These are phyloP conservation scores for Eucalyptus albens DNA, from an alignment of 345 rosid genomes.

Conservation along the genomic window DNA sequence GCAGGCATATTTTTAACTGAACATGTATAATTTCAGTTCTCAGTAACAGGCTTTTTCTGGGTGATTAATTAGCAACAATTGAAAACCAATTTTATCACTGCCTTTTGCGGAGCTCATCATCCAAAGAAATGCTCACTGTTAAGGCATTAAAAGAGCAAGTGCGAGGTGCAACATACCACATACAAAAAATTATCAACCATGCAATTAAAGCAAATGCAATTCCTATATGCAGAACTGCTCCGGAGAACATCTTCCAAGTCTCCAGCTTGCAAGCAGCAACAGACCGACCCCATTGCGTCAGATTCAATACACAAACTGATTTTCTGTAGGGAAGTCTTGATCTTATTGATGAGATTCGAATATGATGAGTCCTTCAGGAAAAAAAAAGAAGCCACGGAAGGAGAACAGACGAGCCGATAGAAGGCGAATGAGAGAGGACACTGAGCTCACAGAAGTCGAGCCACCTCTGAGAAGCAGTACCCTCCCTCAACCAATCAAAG, in stretches of 20 bases:
- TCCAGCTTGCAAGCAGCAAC: constrained; percentile 64
- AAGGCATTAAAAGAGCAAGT: neutral
- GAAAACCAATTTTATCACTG: neutral
- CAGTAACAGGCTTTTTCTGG: neutral
- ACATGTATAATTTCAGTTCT: neutral
- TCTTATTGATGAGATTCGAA: constrained; percentile 1
- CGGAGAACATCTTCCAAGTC: constrained; percentile 75
- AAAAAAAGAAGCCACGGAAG: constrained; percentile 1
- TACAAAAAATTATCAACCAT: constrained; percentile 62
- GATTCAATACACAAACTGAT: constrained; percentile 11
- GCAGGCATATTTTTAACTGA: neutral
- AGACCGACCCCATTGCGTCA: constrained; percentile 73
- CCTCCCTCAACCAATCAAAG: constrained; percentile 24
- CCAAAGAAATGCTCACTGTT: neutral
- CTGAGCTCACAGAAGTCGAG: constrained; percentile 42
- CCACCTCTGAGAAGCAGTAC: constrained; percentile 29
- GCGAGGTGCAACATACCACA: constrained; percentile 29
- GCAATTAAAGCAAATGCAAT: constrained; percentile 74
- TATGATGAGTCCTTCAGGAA: neutral
- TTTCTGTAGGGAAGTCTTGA: neutral
- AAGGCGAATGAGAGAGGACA: constrained; percentile 28
- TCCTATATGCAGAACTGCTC: constrained; percentile 57
- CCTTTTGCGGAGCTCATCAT: neutral
- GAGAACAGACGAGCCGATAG: neutral
- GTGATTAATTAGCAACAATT: neutral